These are phyloP conservation scores for Microstroma glucosiphilum DNA, from an alignment of 1,284 basidiomycete species.

Conservation along the genomic window DNA sequence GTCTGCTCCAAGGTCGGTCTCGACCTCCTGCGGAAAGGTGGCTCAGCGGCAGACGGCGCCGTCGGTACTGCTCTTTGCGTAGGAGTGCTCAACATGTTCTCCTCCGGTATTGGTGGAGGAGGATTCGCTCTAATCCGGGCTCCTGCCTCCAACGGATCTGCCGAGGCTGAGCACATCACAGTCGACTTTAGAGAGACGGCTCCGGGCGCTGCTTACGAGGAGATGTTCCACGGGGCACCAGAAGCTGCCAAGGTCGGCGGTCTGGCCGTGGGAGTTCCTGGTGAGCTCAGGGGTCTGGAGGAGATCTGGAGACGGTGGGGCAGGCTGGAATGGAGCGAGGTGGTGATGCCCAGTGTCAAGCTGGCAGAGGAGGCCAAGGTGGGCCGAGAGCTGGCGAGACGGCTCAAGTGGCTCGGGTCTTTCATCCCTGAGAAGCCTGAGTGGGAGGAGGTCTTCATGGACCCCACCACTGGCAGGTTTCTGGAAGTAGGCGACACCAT, in stretches of 20 bases:
- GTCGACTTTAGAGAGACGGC: conserved; percentile 84
- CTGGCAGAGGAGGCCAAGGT: conserved; percentile 64
- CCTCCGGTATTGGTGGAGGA: conserved; percentile 76
- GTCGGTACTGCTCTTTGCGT: conserved; percentile 56
- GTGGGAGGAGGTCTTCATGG: conserved; percentile 57
- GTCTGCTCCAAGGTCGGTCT: conserved; percentile 29
- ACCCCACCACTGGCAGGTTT: conserved; percentile 12
- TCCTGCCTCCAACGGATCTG: conserved; percentile 24
- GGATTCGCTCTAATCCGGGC: conserved; percentile 84
- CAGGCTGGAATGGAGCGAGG: conserved; percentile 65
- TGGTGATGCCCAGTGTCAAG: conserved; percentile 67
- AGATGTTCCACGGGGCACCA: conserved; percentile 59
- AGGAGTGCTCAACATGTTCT: conserved; percentile 58
- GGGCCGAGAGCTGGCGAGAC: conserved; percentile 64
- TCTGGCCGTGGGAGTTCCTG: conserved; percentile 64
- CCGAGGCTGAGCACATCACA: not conserved
- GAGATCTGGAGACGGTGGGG: conserved; percentile 76
- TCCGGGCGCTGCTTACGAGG: conserved; percentile 63
- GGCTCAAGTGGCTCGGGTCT: conserved; percentile 59
- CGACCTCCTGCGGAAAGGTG: conserved; percentile 59
- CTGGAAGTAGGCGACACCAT: conserved; percentile 33
- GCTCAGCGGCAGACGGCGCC: conserved; percentile 83
- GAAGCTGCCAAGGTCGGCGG: conserved; percentile 58
- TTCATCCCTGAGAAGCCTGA: conserved; percentile 71
- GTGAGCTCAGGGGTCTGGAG: conserved; percentile 75